Conservation (phyloP, 2,329 filamentous ascomycete genomes). For the Penicillium decumbens region DNA sequence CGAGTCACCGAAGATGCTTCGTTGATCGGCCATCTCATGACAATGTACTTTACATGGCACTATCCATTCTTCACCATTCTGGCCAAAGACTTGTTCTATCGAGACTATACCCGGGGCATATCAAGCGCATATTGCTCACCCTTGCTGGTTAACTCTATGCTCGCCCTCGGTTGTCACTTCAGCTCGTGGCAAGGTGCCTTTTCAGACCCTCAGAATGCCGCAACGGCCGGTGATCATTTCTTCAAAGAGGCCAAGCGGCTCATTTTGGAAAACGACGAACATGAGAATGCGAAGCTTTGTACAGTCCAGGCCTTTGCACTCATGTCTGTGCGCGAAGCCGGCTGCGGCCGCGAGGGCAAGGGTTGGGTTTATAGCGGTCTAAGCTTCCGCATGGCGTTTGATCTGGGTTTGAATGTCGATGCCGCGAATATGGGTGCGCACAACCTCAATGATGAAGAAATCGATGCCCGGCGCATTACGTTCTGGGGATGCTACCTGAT, state of each 20-base stretch:
- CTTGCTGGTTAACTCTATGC: conserved; percentile 86
- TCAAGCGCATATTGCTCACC: conserved; percentile 77
- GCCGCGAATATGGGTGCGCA: conserved; percentile 59
- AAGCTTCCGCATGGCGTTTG: conserved; percentile 95
- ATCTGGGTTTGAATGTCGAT: conserved; percentile 86
- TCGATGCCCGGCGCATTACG: conserved; percentile 83
- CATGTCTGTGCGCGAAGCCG: conserved; percentile 95
- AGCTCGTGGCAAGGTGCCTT: conserved; percentile 70
- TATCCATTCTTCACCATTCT: conserved; percentile 93
- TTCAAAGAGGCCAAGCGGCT: conserved; percentile 89
- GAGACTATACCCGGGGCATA: conserved; percentile 71
- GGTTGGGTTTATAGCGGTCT: conserved; percentile 99
- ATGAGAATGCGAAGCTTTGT: conserved; percentile 79
- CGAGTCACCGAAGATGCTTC: conserved; percentile 73
- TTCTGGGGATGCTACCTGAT: conserved; percentile 99
- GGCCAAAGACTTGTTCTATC: conserved; percentile 78
- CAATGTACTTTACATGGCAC: conserved; percentile 98
- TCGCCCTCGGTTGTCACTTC: conserved; percentile 90
- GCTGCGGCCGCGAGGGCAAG: conserved; percentile 87
- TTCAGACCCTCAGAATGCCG: conserved; percentile 65
- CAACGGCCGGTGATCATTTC: conserved; percentile 91
- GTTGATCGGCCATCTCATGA: conserved; percentile 79
- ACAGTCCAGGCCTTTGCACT: conserved; percentile 90
- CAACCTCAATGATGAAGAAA: conserved; percentile 72
- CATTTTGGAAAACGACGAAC: conserved; percentile 86